Conservation (phyloP, 2,329 filamentous ascomycete genomes). For the Botrytis hyacinthi region DNA sequence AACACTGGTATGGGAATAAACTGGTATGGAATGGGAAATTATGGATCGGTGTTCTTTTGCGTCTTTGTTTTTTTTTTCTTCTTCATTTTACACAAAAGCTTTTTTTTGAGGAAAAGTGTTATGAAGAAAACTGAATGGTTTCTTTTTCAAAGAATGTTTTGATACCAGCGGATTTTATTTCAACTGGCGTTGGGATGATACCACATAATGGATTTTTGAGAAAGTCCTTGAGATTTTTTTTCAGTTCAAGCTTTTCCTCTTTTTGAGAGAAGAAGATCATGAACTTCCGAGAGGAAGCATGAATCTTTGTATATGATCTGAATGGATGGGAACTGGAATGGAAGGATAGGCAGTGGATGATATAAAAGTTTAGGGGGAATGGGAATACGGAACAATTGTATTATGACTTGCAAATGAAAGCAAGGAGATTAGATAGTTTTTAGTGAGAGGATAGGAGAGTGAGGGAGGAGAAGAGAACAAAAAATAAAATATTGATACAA, state of each 20-base stretch:
- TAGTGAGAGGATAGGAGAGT: neutral
- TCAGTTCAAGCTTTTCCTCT: constrained; percentile 1
- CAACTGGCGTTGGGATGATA: constrained; percentile 36
- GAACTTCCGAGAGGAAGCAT: neutral
- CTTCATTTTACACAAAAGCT: constrained; percentile 17
- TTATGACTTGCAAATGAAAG: neutral
- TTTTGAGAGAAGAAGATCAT: constrained; percentile 1
- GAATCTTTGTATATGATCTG: constrained; percentile 18
- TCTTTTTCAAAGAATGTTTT: constrained; percentile 25
- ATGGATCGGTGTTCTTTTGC: constrained; percentile 11
- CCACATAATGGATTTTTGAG: constrained; percentile 23
- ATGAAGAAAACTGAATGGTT: constrained; percentile 18
- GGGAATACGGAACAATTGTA: neutral
- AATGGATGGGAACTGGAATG: constrained; percentile 5
- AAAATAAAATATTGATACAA: constrained; percentile 1
- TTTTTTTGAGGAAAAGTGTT: constrained; percentile 26
- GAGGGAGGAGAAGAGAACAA: neutral
- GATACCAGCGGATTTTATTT: constrained; percentile 27
- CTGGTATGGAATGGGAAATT: constrained; percentile 14
- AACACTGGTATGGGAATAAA: constrained; percentile 13
- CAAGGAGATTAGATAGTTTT: constrained; percentile 8
- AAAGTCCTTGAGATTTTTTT: constrained; percentile 20
- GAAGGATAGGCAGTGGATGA: constrained; percentile 14
- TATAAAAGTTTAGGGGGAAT: neutral
- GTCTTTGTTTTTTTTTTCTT: neutral